Base-by-base conservation (phyloP, 495 filamentous ascomycete genomes). In the Aspergillus conjunctus region DNA sequence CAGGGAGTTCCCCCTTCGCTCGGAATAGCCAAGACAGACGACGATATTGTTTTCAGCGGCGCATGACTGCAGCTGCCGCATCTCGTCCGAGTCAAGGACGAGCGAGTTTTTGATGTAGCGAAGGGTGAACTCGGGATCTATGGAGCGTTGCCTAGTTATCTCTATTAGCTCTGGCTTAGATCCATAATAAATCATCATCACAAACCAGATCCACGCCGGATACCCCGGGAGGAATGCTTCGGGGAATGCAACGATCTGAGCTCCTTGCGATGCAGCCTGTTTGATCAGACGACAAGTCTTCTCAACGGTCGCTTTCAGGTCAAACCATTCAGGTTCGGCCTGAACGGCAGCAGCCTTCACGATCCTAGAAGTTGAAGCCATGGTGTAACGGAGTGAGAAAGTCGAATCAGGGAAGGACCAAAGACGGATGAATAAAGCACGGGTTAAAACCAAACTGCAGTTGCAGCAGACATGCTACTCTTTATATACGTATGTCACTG, bases 11-110 rank as follows among this genome's bases (percentile, higher is more conserved):
- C 71, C 67, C 45, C 70, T 68, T 15, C 70, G 67, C 60, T 86
- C 83, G 0, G 77, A 75, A 63, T 80, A 84, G 0, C 85, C 81
- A 2, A 86, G 60, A 1, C 71, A 65, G 14, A 78, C 71, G 30
- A 62, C 45, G 34, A 76, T 73, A 1, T 54, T 56, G 14, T 62
- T 50, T n/a, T 65, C 60, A 17, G 60, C 62, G 2, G 66, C 67
- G 6, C 64, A 66, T 0, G 56, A 51, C n/a, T 61, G 65, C 58
- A 75, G 73, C 6, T 50, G 21, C 9, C 56, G 22, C 71, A 76
- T 77, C 53, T 79, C 55, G 0, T 59, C 44, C 2, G 71, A 76
- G 10, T 75, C 67, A 1, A 55, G 52, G 17, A 22, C 32, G 14
- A 77, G 48, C 0, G 68, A 70, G 58, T 76, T 71, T 4, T 63